Evolutionary conservation across 495 filamentous ascomycete species (phyloP), one percentile per base, ranked within the genome.

Genomic region (Filosporella fistucella): DNA sequence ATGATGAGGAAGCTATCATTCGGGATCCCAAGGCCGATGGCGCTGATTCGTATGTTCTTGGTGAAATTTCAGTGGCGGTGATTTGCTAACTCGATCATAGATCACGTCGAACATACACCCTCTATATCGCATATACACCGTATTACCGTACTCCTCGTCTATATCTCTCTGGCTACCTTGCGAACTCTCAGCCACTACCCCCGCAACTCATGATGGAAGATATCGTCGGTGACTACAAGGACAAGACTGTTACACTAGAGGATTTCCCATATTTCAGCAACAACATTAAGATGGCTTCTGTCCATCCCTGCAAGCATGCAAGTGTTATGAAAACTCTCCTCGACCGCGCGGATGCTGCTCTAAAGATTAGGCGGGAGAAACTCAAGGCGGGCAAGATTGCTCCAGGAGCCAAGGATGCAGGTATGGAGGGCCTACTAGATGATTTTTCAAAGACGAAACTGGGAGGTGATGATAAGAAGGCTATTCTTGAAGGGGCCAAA

Each of bases 151-250:
- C 91, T 28, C 94, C 94, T 0, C 90, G 94, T 25, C 81, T 96
- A 62, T 99, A 96, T 68, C 78, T 99, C 51, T 91, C 88, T 4
- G 94, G 94, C 47, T 96, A 96, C 63, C 71, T 78, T 3, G 77
- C 85, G n/a, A 77, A 81, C 45, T 85, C 87, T 18, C 81, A 88
- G 53, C 91, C 95, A 4, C 86, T 96, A 20, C 77, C 86, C 5
- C 94, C 93, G 2, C 78, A 85, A 20, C 75, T 85, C 20, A 97
- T 99, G 94, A 95, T 97, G 86, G 93, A 99, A 62, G 94, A 99
- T 58, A 97, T 99, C 57, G 86, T 96, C 23, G 91, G 94, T 57
- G 94, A 99, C 74, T 99, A 99, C 75, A 95, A 95, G 62, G 91
- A 97, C 69, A 99, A 99, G 71, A 99, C 93, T 7, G 93, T 99